These are phyloP conservation scores for Alternaria sp. DNA, from an alignment of 2,329 filamentous ascomycete genomes.

Conservation along the genomic window DNA sequence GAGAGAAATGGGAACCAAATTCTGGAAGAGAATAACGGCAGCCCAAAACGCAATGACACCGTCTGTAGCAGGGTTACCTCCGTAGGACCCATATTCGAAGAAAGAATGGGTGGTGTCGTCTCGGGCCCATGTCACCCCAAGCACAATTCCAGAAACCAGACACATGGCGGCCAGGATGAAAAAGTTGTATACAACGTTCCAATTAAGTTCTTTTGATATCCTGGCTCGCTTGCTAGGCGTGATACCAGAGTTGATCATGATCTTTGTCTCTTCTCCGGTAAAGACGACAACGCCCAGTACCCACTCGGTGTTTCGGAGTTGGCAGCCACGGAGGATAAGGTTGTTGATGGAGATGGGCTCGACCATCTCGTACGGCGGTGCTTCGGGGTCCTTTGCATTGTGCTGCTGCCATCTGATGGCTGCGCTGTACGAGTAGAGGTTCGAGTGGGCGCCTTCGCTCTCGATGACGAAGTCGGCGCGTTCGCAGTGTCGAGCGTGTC, in stretches of 20 bases:
- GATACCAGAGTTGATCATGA: constrained; percentile 97
- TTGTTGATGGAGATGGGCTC: constrained; percentile 97
- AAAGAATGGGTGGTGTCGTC: constrained; percentile 75
- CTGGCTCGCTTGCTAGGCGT: constrained; percentile 93
- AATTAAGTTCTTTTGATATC: constrained; percentile 92
- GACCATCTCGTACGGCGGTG: constrained; percentile 76
- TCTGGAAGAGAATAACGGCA: constrained; percentile 93
- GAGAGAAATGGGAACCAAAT: constrained; percentile 96
- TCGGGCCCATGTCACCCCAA: constrained; percentile 81
- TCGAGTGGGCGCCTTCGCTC: constrained; percentile 89
- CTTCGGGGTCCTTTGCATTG: constrained; percentile 67
- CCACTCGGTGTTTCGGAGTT: constrained; percentile 95
- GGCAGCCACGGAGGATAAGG: constrained; percentile 88
- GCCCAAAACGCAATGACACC: constrained; percentile 98
- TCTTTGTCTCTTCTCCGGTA: constrained; percentile 95
- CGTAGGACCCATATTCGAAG: constrained; percentile 88
- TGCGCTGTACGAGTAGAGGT: constrained; percentile 93
- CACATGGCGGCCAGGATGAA: constrained; percentile 89
- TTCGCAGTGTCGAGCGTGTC: constrained; percentile 92
- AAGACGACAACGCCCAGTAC: constrained; percentile 90
- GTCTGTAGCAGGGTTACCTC: constrained; percentile 73
- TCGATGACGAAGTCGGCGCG: constrained; percentile 85
- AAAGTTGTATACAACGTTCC: constrained; percentile 98
- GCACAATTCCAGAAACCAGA: constrained; percentile 80
- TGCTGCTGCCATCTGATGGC: constrained; percentile 85